Conservation (phyloP, 2,329 filamentous ascomycete species). For the Fusarium anthophilum region DNA sequence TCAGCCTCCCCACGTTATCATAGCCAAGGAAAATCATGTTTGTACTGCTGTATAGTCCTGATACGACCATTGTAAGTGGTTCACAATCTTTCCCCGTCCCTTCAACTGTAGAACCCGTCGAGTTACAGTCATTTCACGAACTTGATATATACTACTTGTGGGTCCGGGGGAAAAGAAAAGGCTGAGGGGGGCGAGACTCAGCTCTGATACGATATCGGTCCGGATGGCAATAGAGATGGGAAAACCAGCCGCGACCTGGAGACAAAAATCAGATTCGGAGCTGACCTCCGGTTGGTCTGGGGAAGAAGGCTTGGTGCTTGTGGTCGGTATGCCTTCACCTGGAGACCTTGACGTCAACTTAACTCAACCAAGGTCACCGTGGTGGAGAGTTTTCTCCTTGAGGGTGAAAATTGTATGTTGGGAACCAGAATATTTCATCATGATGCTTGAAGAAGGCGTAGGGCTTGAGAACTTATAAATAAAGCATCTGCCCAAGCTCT, state of each 20-base stretch:
- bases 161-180: not conserved
- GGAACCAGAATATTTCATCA: conserved; percentile 1
- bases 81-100: not conserved
- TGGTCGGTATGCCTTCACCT: conserved; percentile 12
- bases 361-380: not conserved
- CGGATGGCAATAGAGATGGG: not conserved
- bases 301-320: not conserved
- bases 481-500: not conserved
- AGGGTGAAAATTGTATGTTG: not conserved
- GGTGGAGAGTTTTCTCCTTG: conserved; percentile 2
- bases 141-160: not conserved
- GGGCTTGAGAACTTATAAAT: conserved; percentile 1
- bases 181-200: not conserved
- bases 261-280: conserved; percentile 9
- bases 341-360: conserved; percentile 30
- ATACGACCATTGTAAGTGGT: not conserved
- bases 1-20: not conserved
- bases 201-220: not conserved
- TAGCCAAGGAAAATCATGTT: not conserved
- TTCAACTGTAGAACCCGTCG: not conserved
- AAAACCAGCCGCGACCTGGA: not conserved
- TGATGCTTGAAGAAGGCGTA: not conserved
- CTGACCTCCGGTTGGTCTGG: conserved; percentile 19
- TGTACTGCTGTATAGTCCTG: not conserved
- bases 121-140: not conserved